phyloP scores from a whole-genome alignment of 768 basidiomycete genomes.

The Serendipita sp. region DNA sequence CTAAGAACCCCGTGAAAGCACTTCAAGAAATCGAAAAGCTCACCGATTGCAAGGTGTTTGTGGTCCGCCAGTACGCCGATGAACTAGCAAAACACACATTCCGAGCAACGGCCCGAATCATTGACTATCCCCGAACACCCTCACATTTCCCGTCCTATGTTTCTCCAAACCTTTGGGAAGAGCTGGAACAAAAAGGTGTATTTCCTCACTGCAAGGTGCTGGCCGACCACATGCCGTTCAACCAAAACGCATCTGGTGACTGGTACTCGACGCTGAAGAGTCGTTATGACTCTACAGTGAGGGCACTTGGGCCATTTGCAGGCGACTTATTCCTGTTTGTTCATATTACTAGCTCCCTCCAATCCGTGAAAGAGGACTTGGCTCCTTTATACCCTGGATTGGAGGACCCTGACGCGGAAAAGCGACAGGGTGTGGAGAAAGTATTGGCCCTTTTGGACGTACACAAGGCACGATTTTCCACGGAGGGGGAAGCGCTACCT shows the following conservation, averaged over 20 bases:
- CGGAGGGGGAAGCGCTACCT: constrained; percentile 9
- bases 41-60: constrained; percentile 56
- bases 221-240: constrained; percentile 32
- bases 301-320: constrained; percentile 54
- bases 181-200: constrained; percentile 26
- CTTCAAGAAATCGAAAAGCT: constrained; percentile 50
- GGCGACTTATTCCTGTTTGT: constrained; percentile 43
- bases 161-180: constrained; percentile 37
- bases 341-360: background rate
- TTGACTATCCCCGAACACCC: constrained; percentile 38
- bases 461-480: constrained; percentile 20
- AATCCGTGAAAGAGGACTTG: background rate
- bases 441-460: constrained; percentile 30
- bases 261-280: constrained; percentile 23
- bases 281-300: constrained; percentile 43
- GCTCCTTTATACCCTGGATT: background rate
- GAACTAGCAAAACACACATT: constrained; percentile 50
- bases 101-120: constrained; percentile 51
- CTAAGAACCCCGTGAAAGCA: constrained; percentile 47
- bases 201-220: constrained; percentile 24
- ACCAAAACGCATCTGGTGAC: background rate
- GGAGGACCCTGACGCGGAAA: background rate
- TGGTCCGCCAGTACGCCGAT: constrained; percentile 50
- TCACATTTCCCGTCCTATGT: constrained; percentile 36
- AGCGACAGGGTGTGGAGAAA: background rate